These are phyloP conservation scores for Colletotrichum sp. DNA, from an alignment of 2,329 filamentous ascomycete species.

Conservation along the genomic window DNA sequence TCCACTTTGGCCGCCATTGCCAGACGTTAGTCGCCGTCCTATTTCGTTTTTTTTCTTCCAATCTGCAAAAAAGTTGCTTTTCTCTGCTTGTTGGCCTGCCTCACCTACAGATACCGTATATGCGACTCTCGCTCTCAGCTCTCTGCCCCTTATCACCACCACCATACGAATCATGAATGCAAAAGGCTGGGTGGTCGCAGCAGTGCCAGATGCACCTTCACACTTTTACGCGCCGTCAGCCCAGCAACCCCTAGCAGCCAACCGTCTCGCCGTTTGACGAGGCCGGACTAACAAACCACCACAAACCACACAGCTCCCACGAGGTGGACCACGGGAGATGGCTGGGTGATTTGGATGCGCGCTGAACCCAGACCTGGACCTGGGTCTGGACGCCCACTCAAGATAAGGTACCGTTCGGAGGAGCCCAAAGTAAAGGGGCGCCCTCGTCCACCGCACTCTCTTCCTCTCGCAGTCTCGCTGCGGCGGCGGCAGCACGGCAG, in stretches of 20 bases:
- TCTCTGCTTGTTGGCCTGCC: not conserved
- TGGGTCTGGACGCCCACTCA: not conserved
- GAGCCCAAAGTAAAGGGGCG: not conserved
- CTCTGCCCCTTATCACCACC: not conserved
- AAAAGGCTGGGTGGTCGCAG: not conserved
- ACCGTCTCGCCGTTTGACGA: not conserved
- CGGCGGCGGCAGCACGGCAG: not conserved
- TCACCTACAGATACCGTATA: not conserved
- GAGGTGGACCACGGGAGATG: slow-evolving; percentile 11
- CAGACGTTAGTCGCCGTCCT: slow-evolving; percentile 15
- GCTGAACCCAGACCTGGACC: slow-evolving; percentile 7
- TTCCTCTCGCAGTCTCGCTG: not conserved
- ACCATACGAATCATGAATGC: not conserved
- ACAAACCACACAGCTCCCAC: not conserved
- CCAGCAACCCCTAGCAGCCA: not conserved
- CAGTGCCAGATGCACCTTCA: not conserved
- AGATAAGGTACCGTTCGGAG: not conserved
- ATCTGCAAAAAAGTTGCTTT: not conserved
- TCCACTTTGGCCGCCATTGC: slow-evolving; percentile 10
- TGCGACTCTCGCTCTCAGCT: not conserved
- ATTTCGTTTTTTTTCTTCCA: not conserved
- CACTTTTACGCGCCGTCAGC: not conserved
- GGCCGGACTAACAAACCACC: not conserved
- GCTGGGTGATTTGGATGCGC: slow-evolving; percentile 20
- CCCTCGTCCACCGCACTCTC: not conserved